Conservation (phyloP, 2,329 filamentous ascomycete species). For the Cercospora janseana region DNA sequence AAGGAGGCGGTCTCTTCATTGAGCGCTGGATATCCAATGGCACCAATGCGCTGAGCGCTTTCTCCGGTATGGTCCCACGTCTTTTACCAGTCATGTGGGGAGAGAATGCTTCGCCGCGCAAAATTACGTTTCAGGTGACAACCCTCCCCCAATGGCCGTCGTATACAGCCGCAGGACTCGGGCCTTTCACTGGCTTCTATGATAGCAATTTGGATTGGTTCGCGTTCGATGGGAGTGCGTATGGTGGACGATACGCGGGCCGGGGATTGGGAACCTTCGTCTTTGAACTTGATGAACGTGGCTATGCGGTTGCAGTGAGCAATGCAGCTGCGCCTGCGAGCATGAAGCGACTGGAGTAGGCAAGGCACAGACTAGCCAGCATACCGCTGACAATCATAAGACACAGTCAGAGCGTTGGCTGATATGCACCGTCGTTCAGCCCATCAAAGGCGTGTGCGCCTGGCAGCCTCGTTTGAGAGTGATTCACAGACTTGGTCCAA, state of each 20-base stretch:
- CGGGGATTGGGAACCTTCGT: constrained; percentile 4
- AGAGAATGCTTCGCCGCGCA: not conserved
- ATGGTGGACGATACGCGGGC: not conserved
- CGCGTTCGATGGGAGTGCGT: not conserved
- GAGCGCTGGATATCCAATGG: not conserved
- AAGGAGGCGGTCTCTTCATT: not conserved
- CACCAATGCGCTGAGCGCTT: not conserved
- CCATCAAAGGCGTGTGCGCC: too few relatives aligned
- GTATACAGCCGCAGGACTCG: not conserved
- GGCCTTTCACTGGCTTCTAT: constrained; percentile 2
- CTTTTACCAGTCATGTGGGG: not conserved
- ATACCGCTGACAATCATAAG: constrained; percentile 2
- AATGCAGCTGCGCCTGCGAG: not conserved
- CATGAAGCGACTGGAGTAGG: not conserved
- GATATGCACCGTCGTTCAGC: too few relatives aligned
- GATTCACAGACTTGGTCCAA: too few relatives aligned
- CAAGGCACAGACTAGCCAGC: not conserved
- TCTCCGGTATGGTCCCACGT: not conserved
- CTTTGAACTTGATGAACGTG: constrained; percentile 6
- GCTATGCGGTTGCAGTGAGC: not conserved
- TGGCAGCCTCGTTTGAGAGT: too few relatives aligned
- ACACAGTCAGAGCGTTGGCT: too few relatives aligned
- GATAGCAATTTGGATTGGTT: not conserved
- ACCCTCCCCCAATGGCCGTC: not conserved
- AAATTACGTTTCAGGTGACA: constrained; percentile 1